Evolutionary conservation across 2,329 filamentous ascomycete species (phyloP), one percentile per base, ranked within the genome.

Genomic region (Aspergillus caelatus): DNA sequence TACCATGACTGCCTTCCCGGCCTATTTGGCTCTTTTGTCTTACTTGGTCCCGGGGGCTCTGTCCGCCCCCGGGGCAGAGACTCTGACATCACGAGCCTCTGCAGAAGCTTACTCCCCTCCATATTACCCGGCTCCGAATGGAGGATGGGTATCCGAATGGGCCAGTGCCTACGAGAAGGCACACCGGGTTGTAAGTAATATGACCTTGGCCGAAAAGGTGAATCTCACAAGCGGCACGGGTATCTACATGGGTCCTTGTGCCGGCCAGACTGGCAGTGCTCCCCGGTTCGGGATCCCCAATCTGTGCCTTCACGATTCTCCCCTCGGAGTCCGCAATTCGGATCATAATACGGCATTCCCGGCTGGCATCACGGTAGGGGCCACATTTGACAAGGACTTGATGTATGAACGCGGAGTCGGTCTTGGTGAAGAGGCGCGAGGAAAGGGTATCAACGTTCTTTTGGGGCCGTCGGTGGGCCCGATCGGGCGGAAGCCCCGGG

Each of bases 161-260:
- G 80, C 81, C 26, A 85, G 85, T 21, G 89, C 90, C 69, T 94
- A 93, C 72, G 79, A 79, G 58, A 92, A 91, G 71, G 91, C 91
- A 1, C 83, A 88, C 62, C 77, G 81, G 4, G 76, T 94, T 16
- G 91, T 94, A 19, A 85, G 87, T 59, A 85, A 87, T 55, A 92
- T 94, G 91, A 94, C 91, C 0, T 77, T 94, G 61, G 91, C 90
- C 2, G 91, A 94, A 75, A 94, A 94, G 79, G 89, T 90, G 4
- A 94, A 93, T 72, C 83, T 93, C 58, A 93, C 90, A 0, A 86
- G 86, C 1, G 91, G 91, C 4, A 89, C 85, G 1, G 91, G 91
- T 1, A 84, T 89, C 48, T 89, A 83, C 67, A 93, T 93, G 91
- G 90, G 82, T 5, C 88, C 83, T 32, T 95, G 92, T 68, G 89